Evolutionary conservation across 1,139 yeast species (phyloP), one percentile per base, ranked within the genome.

Genomic region (Blastobotrys capitulatus): DNA sequence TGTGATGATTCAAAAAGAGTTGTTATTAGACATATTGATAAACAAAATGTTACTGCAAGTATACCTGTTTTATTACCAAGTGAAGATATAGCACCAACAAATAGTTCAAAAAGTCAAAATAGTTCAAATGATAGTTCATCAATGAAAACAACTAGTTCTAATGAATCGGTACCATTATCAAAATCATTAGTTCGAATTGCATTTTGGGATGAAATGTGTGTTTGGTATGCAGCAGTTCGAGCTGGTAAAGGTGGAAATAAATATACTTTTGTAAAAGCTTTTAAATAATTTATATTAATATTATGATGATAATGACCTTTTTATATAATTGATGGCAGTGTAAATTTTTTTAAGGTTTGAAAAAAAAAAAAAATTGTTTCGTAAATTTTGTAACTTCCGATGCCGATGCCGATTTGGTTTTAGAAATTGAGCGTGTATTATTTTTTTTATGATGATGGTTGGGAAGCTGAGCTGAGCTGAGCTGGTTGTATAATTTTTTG

Each of bases 1-100:
- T 46, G 49, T 20, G 59, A 59, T 46, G 63, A 60, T 22, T 43
- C 52, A n/a, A 54, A 53, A 42, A 42, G 57, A 9, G 43, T 44
- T 26, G 44, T 57, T 10, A 35, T 51, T 31, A 46, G 50, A 18
- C 54, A 54, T 12, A 40, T 57, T 9, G 49, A 49, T 37, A 51
- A 51, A 48, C 41, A 47, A 8, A 42, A 47, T 13, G 47, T 56
- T 18, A 35, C 50, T n/a, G 60, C 57, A 10, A 36, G 53, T 22
- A 22, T 47, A 9, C 59, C 57, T 12, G 37, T 43, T 19, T 42
- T 46, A 34, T 46, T 51, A 22, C 50, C 48, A 19, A 31, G 35
- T 22, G 47, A 41, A 18, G 42, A 38, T 18, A 37, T 37, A 3
- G 2, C 12, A 5, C 26, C 20, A 10, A 50, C 42, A n/a, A 42